Evolutionary conservation across 1,284 basidiomycete species (phyloP).

Genomic region (Ustilago tritici): DNA sequence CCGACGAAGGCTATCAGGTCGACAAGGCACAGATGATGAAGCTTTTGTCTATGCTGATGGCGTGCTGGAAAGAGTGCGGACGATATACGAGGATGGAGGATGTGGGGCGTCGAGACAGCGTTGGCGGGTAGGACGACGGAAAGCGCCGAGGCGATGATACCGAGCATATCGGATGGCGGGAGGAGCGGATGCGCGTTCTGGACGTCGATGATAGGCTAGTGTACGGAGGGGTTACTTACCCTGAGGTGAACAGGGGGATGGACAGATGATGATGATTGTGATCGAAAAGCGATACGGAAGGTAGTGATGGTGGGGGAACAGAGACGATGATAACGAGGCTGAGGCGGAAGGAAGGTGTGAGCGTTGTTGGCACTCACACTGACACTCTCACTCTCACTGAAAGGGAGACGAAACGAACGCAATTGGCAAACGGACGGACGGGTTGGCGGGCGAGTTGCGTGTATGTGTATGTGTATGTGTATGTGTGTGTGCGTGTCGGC

Average conservation of each 20-base stretch:
- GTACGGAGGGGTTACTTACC: slow-evolving; percentile 23
- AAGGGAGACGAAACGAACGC: slow-evolving; percentile 2
- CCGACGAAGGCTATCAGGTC: not conserved
- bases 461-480: not conserved
- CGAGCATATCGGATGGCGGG: not conserved
- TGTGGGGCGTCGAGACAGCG: not conserved
- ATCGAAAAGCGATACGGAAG: slow-evolving; percentile 28
- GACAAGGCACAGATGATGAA: not conserved
- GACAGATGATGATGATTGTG: slow-evolving; percentile 27
- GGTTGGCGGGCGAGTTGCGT: not conserved
- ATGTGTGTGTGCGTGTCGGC: not conserved
- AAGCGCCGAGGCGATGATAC: not conserved
- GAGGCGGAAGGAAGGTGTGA: slow-evolving; percentile 23
- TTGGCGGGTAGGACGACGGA: slow-evolving; percentile 16
- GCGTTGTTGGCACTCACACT: slow-evolving; percentile 1
- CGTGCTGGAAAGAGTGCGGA: not conserved
- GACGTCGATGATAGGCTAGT: slow-evolving; percentile 11
- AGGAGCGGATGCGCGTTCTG: slow-evolving; percentile 17
- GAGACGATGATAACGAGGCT: slow-evolving; percentile 25
- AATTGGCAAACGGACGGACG: not conserved
- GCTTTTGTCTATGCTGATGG: not conserved
- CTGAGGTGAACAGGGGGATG: slow-evolving; percentile 41
- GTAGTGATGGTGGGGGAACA: slow-evolving; percentile 23
- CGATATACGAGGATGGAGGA: not conserved
- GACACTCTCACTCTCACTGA: not conserved